phyloP scores from a whole-genome alignment of 176 grass and related monocot genomes.

The Aegilops sharonensis region DNA sequence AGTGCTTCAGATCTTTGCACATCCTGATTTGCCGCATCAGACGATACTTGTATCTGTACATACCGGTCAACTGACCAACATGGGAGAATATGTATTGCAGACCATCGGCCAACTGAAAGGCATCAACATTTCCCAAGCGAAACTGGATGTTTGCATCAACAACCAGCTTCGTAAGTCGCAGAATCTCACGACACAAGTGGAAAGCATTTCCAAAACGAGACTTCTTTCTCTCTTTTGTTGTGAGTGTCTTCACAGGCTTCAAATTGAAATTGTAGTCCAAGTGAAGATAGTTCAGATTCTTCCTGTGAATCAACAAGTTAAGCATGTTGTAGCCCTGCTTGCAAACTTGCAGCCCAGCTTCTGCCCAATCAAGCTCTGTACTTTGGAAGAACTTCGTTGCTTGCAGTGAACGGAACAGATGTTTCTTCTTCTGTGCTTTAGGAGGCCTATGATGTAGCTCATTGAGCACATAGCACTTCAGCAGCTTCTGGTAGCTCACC shows the following conservation, averaged over 20 bases:
- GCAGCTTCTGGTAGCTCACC: constrained; percentile 94
- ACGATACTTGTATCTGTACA: constrained; percentile 98
- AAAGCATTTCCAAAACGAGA: constrained; percentile 99
- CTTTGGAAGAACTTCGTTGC: constrained; percentile 98
- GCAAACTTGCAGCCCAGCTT: constrained; percentile 96
- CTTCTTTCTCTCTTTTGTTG: constrained; percentile 97
- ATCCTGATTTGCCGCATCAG: constrained; percentile 97
- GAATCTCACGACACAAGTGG: constrained; percentile 95
- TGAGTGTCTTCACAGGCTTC: constrained; percentile 98
- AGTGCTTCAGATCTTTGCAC: constrained; percentile 98
- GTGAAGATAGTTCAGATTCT: constrained; percentile 98
- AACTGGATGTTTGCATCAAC: constrained; percentile 99
- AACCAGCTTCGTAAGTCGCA: constrained; percentile 92
- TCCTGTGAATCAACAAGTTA: constrained; percentile 96
- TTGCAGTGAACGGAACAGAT: constrained; percentile 90
- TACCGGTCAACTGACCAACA: constrained; percentile 98
- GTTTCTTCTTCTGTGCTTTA: constrained; percentile 97
- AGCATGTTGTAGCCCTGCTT: constrained; percentile 99
- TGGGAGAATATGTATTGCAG: constrained; percentile 98
- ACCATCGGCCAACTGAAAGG: constrained; percentile 95
- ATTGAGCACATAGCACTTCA: constrained; percentile 98
- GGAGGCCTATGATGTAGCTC: constrained; percentile 91
- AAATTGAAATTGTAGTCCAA: constrained; percentile 99
- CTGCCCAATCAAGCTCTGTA: constrained; percentile 96
- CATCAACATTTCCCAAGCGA: constrained; percentile 93